A percentile compares a stretch with the other conserved stretches of the same genome.
These are phyloP conservation scores for Malassezia japonica DNA, from an alignment of 1,284 basidiomycete genomes.

Conservation along the genomic window DNA sequence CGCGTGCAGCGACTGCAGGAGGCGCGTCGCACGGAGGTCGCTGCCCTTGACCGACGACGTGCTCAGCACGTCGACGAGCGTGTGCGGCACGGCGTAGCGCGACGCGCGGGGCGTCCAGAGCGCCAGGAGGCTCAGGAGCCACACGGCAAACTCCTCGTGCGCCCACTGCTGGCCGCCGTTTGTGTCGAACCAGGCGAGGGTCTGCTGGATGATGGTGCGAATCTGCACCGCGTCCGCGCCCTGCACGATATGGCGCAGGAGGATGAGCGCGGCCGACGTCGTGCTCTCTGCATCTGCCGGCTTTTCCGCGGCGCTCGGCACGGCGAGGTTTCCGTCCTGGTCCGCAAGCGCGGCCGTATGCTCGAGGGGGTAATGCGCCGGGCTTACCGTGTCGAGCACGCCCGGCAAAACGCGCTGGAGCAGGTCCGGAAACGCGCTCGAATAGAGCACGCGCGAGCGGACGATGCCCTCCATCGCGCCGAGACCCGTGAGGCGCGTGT, in stretches of 20 bases:
- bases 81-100: constrained; percentile 75
- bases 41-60: neutral
- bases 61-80: constrained; percentile 60
- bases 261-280: neutral
- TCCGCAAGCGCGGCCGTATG: neutral
- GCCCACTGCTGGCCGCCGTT: constrained; percentile 54
- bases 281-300: neutral
- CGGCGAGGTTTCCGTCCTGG: neutral
- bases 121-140: constrained; percentile 66
- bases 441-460: neutral
- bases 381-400: constrained; percentile 1
- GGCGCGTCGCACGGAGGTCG: constrained; percentile 5
- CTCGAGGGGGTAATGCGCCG: neutral
- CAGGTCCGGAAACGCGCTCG: constrained; percentile 2
- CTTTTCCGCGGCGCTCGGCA: neutral
- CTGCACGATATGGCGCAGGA: constrained; percentile 49
- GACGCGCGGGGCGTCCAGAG: constrained; percentile 86
- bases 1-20: constrained; percentile 14
- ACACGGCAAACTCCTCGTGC: constrained; percentile 65
- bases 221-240: constrained; percentile 72
- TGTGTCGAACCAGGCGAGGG: constrained; percentile 49
- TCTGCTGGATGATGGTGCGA: constrained; percentile 59
- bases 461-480: constrained; percentile 7
- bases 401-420: neutral
- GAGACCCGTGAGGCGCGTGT: neutral